Conservation (phyloP, 2,329 filamentous ascomycete species). For the Helotiales sp. region DNA sequence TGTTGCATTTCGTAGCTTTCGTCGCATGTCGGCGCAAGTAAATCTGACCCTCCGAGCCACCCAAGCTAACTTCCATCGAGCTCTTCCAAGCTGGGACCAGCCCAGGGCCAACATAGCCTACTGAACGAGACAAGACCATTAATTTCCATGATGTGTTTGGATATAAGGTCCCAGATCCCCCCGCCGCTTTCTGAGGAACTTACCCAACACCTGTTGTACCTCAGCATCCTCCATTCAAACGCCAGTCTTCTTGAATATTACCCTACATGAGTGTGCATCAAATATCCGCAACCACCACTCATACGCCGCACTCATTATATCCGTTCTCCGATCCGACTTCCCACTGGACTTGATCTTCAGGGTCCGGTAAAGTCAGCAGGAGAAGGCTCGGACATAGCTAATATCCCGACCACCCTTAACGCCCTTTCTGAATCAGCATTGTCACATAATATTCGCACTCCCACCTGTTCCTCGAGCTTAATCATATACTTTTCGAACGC, state of each 20-base stretch:
- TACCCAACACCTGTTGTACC: not conserved
- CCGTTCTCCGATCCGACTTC: slow-evolving; percentile 6
- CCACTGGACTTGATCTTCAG: slow-evolving; percentile 3
- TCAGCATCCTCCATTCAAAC: not conserved
- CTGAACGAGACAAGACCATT: not conserved
- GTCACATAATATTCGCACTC: slow-evolving; percentile 23
- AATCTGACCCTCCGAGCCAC: not conserved
- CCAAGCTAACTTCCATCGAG: not conserved
- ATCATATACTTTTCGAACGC: slow-evolving; percentile 1
- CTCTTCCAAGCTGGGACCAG: not conserved
- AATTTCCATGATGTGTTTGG: not conserved
- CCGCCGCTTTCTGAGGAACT: not conserved
- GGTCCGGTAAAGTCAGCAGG: slow-evolving; percentile 14
- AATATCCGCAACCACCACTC: not conserved
- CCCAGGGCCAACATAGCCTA: not conserved
- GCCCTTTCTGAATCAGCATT: slow-evolving; percentile 21
- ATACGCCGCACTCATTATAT: not conserved
- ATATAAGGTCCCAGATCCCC: not conserved
- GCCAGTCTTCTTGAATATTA: not conserved
- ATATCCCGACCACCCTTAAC: slow-evolving; percentile 18
- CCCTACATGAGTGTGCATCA: not conserved
- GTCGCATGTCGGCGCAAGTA: not conserved
- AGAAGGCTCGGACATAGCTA: slow-evolving; percentile 25
- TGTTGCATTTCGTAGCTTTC: not conserved
- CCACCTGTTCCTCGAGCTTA: slow-evolving; percentile 8